Evolutionary conservation across 1,284 basidiomycete species (phyloP), one percentile per base, ranked within the genome.

Genomic region (Sanghuangporus weigelae): DNA sequence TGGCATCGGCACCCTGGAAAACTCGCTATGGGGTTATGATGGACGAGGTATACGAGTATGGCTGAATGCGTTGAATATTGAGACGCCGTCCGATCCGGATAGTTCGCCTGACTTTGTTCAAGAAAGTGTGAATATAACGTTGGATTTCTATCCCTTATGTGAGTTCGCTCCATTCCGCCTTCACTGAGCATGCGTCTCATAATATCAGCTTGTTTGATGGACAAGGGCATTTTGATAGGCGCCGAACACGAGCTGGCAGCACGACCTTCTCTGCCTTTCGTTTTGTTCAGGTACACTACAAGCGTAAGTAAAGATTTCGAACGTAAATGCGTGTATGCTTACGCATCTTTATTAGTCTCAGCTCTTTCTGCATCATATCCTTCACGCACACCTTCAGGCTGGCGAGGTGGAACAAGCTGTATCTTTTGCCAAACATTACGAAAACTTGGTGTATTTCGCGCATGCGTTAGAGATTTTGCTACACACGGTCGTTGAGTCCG

Each of bases 211-310:
- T 31, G 68, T 56, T 81, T 99, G 21, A 96, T 99, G 92, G 95
- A 98, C 73, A 98, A 98, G 73, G 97, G 96, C 0, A 97, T 99
- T 69, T 93, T 99, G 67, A 95, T 99, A 62, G 97, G 96, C 7
- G 93, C 93, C 44, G 95, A 98, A 69, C 87, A 96, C 62, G 95
- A 97, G 73, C 84, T 87, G 1, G 89, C 87, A 2, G 80, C 90
- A 23, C 84, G 93, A 46, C 78, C 83, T 19, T 92, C 90, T 60
- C 78, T 99, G 5, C 86, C 95, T 11, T 98, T 98, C 73, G 89
- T 92, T 7, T 89, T 97, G 76, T 98, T 96, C 78, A 85, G 95
- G 62, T 89, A 96, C 74, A 85, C 89, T 36, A 97, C 96, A 0
- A 94, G 89, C 69, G 93, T 95, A 70, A 71, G 90, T 77, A 16